A percentile compares a stretch with the other conserved stretches of the same genome.
Conservation (phyloP, 2,329 filamentous ascomycete species). For the Davidsoniella eucalypti region DNA sequence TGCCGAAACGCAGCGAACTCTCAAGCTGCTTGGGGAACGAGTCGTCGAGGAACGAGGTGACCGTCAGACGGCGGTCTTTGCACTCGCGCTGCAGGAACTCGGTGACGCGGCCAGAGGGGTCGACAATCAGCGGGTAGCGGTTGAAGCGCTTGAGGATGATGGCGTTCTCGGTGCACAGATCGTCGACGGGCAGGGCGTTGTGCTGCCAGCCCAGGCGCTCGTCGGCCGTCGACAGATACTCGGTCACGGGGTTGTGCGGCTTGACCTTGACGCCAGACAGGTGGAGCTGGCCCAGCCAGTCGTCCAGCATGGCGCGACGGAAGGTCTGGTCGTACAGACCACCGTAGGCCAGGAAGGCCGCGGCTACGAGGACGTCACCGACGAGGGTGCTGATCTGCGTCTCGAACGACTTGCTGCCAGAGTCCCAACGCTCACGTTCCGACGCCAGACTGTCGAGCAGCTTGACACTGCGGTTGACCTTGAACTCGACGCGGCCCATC, state of each 20-base stretch:
- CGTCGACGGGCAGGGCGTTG: constrained; percentile 83
- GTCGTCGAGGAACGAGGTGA: constrained; percentile 95
- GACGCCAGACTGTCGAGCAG: constrained; percentile 89
- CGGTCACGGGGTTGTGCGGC: constrained; percentile 81
- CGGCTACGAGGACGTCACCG: constrained; percentile 88
- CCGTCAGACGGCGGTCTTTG: constrained; percentile 81
- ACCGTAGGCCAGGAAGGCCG: constrained; percentile 90
- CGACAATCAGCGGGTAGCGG: constrained; percentile 93
- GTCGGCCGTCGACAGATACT: constrained; percentile 92
- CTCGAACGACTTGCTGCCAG: constrained; percentile 94
- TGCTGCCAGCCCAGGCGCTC: constrained; percentile 92
- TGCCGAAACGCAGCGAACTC: constrained; percentile 91
- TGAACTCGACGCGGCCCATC: constrained; percentile 92
- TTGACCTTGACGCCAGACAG: constrained; percentile 91
- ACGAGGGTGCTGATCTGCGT: constrained; percentile 94
- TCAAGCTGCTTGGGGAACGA: constrained; percentile 97
- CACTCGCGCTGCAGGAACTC: constrained; percentile 93
- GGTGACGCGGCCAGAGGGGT: constrained; percentile 84
- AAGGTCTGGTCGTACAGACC: constrained; percentile 97
- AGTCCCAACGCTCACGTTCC: constrained; percentile 85
- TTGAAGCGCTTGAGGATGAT: constrained; percentile 97
- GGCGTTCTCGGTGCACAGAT: constrained; percentile 95
- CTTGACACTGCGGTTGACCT: constrained; percentile 90
- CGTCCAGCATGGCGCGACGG: constrained; percentile 92
- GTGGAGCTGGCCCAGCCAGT: constrained; percentile 87